phyloP scores from a whole-genome alignment of 495 filamentous ascomycete species.

The Hypomontagnella submonticulosa region DNA sequence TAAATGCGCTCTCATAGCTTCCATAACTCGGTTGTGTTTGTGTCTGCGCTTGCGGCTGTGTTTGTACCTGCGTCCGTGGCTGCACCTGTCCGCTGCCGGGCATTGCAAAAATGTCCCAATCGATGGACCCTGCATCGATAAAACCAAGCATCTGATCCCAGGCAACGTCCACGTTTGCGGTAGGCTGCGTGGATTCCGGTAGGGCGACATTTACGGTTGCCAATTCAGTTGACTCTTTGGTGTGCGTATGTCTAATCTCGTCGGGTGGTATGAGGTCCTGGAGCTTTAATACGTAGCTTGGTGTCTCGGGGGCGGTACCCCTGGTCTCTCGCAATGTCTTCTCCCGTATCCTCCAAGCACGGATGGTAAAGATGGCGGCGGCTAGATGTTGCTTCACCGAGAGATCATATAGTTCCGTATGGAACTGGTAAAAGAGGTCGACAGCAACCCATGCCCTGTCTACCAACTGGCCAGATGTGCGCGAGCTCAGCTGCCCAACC shows the following conservation, averaged over 20 bases:
- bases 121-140: conserved; percentile 50
- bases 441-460: conserved; percentile 64
- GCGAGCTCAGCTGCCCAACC: conserved; percentile 61
- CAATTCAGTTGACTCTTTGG: conserved; percentile 7
- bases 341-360: conserved; percentile 60
- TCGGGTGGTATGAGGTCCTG: conserved; percentile 42
- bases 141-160: conserved; percentile 54
- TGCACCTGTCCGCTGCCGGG: conserved; percentile 25
- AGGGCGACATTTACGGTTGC: conserved; percentile 10
- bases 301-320: conserved; percentile 43
- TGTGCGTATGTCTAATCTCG: conserved; percentile 34
- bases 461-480: conserved; percentile 60
- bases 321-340: conserved; percentile 41
- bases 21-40: conserved; percentile 12
- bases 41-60: no score
- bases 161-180: conserved; percentile 19
- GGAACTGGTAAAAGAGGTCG: conserved; percentile 53
- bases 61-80: no score
- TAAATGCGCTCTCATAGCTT: conserved; percentile 27
- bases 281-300: conserved; percentile 52
- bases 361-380: conserved; percentile 57
- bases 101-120: conserved; percentile 56
- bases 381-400: conserved; percentile 53
- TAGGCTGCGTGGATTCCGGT: conserved; percentile 14
- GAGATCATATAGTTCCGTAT: conserved; percentile 58